phyloP scores from a whole-genome alignment of 192 early-diverging fungal species.

The Coemansia sp. region DNA sequence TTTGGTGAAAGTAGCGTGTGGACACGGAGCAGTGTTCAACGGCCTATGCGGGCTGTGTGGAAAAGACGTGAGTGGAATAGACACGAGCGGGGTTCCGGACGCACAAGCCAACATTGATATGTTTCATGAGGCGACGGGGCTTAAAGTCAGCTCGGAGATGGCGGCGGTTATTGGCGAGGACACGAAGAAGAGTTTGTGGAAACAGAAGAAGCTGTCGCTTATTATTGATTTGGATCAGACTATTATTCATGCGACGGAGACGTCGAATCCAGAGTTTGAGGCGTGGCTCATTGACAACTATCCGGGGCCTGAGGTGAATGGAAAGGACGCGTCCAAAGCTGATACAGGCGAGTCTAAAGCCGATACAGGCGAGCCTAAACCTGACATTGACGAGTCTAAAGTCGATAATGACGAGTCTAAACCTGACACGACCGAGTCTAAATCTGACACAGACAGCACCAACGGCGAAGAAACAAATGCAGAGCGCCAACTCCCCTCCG shows the following conservation, averaged over 20 bases:
- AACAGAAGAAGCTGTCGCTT: constrained; percentile 73
- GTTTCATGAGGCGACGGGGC: constrained; percentile 68
- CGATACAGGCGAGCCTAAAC: background rate
- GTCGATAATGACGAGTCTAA: background rate
- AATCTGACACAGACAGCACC: background rate
- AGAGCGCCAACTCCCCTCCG: constrained; percentile 43
- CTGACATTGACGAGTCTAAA: background rate
- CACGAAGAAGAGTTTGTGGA: constrained; percentile 57
- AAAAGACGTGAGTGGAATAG: constrained; percentile 56
- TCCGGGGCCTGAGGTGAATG: constrained; percentile 17
- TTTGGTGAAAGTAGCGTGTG: constrained; percentile 60
- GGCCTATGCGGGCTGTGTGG: constrained; percentile 85
- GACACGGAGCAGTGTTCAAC: constrained; percentile 70
- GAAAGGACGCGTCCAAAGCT: background rate
- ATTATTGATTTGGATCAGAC: constrained; percentile 98
- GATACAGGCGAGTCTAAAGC: background rate
- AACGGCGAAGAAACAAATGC: background rate
- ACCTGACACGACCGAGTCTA: background rate
- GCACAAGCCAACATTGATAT: constrained; percentile 72
- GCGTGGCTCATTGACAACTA: constrained; percentile 46
- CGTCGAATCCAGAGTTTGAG: constrained; percentile 31
- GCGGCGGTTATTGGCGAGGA: constrained; percentile 21
- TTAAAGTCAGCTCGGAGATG: constrained; percentile 62
- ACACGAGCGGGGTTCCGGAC: constrained; percentile 49
- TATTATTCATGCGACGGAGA: constrained; percentile 81